Base-by-base conservation (phyloP, 2,329 filamentous ascomycete genomes). In the Hypoxylon sp. region DNA sequence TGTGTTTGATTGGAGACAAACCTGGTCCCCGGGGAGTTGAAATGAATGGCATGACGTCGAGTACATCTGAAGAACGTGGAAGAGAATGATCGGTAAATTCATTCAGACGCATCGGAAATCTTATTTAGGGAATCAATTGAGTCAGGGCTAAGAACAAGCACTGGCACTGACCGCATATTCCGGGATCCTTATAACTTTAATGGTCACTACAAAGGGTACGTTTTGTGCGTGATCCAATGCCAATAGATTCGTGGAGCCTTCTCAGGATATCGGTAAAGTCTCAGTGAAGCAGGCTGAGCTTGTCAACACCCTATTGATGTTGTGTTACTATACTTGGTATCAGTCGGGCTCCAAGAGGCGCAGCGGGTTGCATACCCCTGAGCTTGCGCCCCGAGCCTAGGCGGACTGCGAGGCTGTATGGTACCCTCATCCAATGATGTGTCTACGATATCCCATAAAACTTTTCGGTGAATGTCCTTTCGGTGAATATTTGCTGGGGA, bases 391-490 rank as follows among this genome's bases (percentile, higher is more conserved):
- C 25, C 5, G 23, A 23, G 23, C 23, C 36, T 63, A 67, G 72
- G 69, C 64, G 60, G 50, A 67, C 34, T 30, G 49, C 50, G 58
- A 67, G 63, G 69, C 56, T 61, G 36, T 56, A 49, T 58, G 52
- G 32, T 25, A 19, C 13, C 21, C 17, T 17, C 43, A 25, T 57
- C 67, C 67, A 70, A 70, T 68, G 19, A 68, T 13, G 30, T 59
- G n/a, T n/a, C 52, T 32, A 17, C 13, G 46, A 59, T n/a, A 52
- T 17, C 10, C 13, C 13, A 55, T 43, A 58, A 28, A 45, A 53
- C 45, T 36, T 66, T 65, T 62, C 73, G 68, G 71, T 72, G 70
- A 67, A 46, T 51, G 55, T 49, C 55, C 32, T 59, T 63, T 61
- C 72, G 67, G 72, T 72, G 58, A 55, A 58, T 19, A 23, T 23